Evolutionary conservation across 148 eudicot genomes (phyloP).

Genomic region (Bassia scoparia): DNA sequence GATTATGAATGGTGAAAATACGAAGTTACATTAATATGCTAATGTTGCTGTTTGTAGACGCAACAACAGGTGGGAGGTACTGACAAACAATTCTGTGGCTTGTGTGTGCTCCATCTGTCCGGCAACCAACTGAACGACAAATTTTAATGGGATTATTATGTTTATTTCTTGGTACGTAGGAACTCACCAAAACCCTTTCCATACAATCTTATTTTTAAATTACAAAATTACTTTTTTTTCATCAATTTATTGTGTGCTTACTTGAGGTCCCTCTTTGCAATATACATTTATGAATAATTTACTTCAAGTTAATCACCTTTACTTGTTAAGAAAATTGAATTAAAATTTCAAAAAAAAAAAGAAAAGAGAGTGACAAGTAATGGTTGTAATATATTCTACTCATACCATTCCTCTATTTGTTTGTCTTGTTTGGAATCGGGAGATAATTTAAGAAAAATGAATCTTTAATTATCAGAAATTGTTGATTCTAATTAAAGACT

Average conservation of each 20-base stretch:
- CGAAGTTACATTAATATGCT: not conserved
- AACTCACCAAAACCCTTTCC: conserved; percentile 9
- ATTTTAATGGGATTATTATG: conserved; percentile 14
- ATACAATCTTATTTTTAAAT: not conserved
- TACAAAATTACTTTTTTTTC: conserved; percentile 13
- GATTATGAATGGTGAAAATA: too few relatives aligned
- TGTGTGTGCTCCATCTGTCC: conserved; percentile 31
- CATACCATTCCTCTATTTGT: too few relatives aligned
- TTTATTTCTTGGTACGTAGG: not conserved
- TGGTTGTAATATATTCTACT: too few relatives aligned
- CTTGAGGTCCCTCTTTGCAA: conserved; percentile 24
- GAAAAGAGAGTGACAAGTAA: too few relatives aligned
- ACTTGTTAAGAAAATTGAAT: too few relatives aligned
- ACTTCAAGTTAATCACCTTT: too few relatives aligned
- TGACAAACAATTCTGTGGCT: conserved; percentile 12
- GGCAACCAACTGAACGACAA: conserved; percentile 22
- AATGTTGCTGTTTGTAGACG: conserved; percentile 1
- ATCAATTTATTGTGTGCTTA: conserved; percentile 20
- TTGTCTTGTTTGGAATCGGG: too few relatives aligned
- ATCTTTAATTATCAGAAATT: too few relatives aligned
- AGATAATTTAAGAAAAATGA: too few relatives aligned
- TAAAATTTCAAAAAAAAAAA: too few relatives aligned
- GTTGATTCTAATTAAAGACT: too few relatives aligned
- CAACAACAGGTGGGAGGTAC: conserved; percentile 4
- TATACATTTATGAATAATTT: not conserved